Percentiles rank a stretch among this genome's conserved stretches.
Evolutionary conservation across 202 grass and related monocot genomes (phyloP).

Genomic region (Hordeum pubiflorum): DNA sequence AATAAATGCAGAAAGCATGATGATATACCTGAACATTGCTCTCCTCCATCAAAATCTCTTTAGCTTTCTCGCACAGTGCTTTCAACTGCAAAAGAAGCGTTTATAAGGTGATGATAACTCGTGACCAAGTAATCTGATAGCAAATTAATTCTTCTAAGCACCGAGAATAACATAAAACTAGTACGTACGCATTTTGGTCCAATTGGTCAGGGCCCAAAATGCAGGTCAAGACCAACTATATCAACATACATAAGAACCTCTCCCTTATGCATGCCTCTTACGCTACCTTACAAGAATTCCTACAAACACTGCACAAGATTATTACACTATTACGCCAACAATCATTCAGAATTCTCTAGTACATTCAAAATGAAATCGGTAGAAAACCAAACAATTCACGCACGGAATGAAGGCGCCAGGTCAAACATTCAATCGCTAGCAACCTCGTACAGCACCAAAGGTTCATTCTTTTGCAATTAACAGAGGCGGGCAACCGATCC

Average conservation of each 20-base stretch:
- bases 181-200: not conserved
- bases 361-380: not conserved
- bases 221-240: not conserved
- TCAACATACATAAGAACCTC: not conserved
- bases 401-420: not conserved
- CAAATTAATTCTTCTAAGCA: not conserved
- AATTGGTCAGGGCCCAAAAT: not conserved
- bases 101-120: not conserved
- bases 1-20: not conserved
- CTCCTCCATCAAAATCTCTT: constrained; percentile 39
- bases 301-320: not conserved
- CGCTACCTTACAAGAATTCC: not conserved
- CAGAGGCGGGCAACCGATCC: not conserved
- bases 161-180: not conserved
- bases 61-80: constrained; percentile 81
- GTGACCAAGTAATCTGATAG: not conserved
- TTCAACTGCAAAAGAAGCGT: constrained; percentile 43
- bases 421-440: not conserved
- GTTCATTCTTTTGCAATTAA: not conserved
- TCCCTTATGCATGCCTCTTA: not conserved
- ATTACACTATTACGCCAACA: not conserved
- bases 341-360: not conserved
- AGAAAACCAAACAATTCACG: not conserved
- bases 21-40: constrained; percentile 11
- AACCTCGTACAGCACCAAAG: not conserved